Evolutionary conservation across 306 rosid genomes (phyloP), one percentile per base, ranked within the genome.

Genomic region (Senna tora): DNA sequence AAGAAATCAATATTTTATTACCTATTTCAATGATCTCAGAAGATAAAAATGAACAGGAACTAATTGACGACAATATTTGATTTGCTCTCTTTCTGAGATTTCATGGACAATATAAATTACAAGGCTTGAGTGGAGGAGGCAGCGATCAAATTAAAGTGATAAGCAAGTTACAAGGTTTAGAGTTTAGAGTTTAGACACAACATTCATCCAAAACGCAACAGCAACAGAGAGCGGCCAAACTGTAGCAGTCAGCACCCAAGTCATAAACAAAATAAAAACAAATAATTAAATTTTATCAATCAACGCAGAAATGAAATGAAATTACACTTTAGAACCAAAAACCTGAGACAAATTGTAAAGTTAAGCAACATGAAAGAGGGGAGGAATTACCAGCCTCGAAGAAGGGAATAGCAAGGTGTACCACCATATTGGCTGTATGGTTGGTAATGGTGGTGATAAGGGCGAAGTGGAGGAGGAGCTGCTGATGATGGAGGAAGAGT

Each of bases 141-240:
- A 43, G 50, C 16, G 3, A 15, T 3, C 6, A 43, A 43, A 15
- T 3, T 1, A 43, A 43, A 41, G 7, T 38, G 42, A 38, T 38
- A 6, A 1, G 8, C 1, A 38, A 38, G 42, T 7, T 4, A 9
- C 9, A 38, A 10, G 52, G 7, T 0, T 46, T 21, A 79, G 28
- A 56, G 2, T 1, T 25, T 1, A 25, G 30, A n/a, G n/a, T n/a
- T n/a, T n/a, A n/a, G n/a, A n/a, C 11, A 78, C 80, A 85, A 57
- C 86, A 85, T 56, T 74, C 59, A 59, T 79, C 80, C 78, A 79
- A 55, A 53, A 81, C 3, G 69, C 84, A 79, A 67, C 80, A 85
- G 80, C 86, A 85, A 54, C 82, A 79, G 4, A 85, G 76, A 4
- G 80, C 39, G 32, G 73, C 78, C 77, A 79, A 72, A 73, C 82